Percentiles rank a stretch among this genome's conserved stretches.
phyloP scores from a whole-genome alignment of 1,284 basidiomycete genomes.

The Phylloboletellus chloephorus region DNA sequence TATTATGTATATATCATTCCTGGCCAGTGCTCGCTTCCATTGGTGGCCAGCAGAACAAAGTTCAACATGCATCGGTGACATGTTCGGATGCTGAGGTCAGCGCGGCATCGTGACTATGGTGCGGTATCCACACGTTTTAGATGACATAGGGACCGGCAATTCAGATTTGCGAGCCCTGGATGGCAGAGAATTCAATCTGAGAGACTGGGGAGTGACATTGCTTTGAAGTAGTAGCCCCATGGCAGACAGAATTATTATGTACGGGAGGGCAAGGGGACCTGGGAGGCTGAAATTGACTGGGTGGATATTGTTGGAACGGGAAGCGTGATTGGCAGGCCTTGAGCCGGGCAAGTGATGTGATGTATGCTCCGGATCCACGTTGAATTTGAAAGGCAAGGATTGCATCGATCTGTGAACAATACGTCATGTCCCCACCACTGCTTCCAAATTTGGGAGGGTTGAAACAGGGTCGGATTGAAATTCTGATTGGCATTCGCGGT shows the following conservation, averaged over 20 bases:
- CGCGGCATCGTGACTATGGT: slow-evolving; percentile 5
- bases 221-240: slow-evolving; percentile 3
- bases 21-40: slow-evolving; percentile 20
- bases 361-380: too few relatives aligned
- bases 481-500: slow-evolving; percentile 16
- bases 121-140: slow-evolving; percentile 5
- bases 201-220: slow-evolving; percentile 5
- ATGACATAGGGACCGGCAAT: slow-evolving; percentile 15
- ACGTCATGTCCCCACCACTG: slow-evolving; percentile 27
- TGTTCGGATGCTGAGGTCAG: slow-evolving; percentile 14
- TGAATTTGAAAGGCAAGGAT: slow-evolving; percentile 14
- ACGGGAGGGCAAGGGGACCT: too few relatives aligned
- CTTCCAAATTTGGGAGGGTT: slow-evolving; percentile 13
- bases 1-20: too few relatives aligned
- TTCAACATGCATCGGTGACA: too few relatives aligned
- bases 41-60: slow-evolving; percentile 16
- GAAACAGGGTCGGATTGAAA: slow-evolving; percentile 17
- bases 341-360: too few relatives aligned
- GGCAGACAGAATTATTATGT: slow-evolving; percentile 14
- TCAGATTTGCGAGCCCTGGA: slow-evolving; percentile 21
- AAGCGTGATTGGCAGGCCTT: too few relatives aligned
- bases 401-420: slow-evolving; percentile 13
- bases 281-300: too few relatives aligned
- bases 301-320: too few relatives aligned
- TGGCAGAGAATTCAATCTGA: slow-evolving; percentile 21